phyloP scores from a whole-genome alignment of 1,284 basidiomycete species.

The Volvariella surrecta region DNA sequence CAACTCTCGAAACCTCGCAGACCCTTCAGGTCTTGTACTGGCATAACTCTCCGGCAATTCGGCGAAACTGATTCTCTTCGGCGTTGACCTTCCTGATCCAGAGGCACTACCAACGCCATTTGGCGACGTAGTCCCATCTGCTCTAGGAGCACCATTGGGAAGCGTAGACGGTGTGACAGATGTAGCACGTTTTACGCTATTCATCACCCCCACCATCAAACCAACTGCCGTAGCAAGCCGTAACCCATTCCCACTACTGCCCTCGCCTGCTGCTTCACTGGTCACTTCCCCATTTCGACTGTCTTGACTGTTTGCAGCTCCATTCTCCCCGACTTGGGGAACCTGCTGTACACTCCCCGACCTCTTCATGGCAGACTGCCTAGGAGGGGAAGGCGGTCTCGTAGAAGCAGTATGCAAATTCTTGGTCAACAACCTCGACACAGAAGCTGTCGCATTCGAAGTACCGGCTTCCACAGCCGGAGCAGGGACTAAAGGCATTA shows the following conservation, averaged over 20 bases:
- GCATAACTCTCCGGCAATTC: constrained; percentile 59
- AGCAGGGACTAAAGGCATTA: constrained; percentile 36
- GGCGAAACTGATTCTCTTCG: constrained; percentile 69
- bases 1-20: constrained; percentile 19
- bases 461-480: constrained; percentile 44
- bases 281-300: background rate
- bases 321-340: constrained; percentile 12
- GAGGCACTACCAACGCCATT: constrained; percentile 12
- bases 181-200: background rate
- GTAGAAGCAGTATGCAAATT: constrained; percentile 53
- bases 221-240: background rate
- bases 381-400: constrained; percentile 41
- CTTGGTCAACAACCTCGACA: constrained; percentile 68
- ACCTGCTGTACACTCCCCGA: constrained; percentile 16
- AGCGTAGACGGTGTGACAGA: constrained; percentile 2
- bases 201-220: constrained; percentile 5
- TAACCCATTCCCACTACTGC: constrained; percentile 10
- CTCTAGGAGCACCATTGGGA: background rate
- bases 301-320: background rate
- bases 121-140: background rate
- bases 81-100: constrained; percentile 46
- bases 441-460: constrained; percentile 64
- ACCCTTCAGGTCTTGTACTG: constrained; percentile 22
- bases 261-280: constrained; percentile 4
- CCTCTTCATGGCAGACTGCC: constrained; percentile 45